Evolutionary conservation across 192 early-diverging fungal genomes (phyloP), one percentile per base, ranked within the genome.

Genomic region (Funneliformis geosporum): DNA sequence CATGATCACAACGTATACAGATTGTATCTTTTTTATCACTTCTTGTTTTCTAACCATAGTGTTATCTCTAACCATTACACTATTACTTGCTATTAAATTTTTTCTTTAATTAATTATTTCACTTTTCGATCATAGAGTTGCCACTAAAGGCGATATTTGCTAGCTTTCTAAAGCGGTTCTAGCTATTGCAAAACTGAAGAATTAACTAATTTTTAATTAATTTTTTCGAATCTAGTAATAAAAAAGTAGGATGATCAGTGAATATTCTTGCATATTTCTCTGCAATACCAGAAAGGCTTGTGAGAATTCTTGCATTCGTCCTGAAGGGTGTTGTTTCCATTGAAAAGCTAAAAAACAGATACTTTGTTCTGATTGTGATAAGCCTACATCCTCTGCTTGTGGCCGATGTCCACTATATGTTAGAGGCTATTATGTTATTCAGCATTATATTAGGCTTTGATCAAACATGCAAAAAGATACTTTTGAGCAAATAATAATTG

Each of bases 11-110:
- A 62, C 61, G 61, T 62, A 7, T 62, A 62, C 61, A 62, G 61
- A n/a, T 62, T 62, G 61, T 62, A 62, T 62, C 27, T 62, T 62
- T 62, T 27, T 62, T 62, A 62, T 62, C 61, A 62, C 61, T 62
- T 62, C 61, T 62, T 62, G 61, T 62, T 62, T 62, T 62, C 61
- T 62, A 62, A 62, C 61, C 61, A 62, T 62, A 11, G 61, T 62
- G 61, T 62, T 62, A 62, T 4, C 61, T 62, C 61, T 62, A 62
- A 62, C 61, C 10, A 11, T 62, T 11, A 27, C 10, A 11, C 61
- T 62, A 62, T n/a, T n/a, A n/a, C n/a, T n/a, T n/a, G n/a, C n/a
- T n/a, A n/a, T n/a, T n/a, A n/a, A n/a, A n/a, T n/a, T n/a, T n/a
- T n/a, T n/a, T n/a, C n/a, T n/a, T n/a, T n/a, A n/a, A n/a, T n/a